Conservation (phyloP, 345 rosid species). For the Brassica nigra region DNA sequence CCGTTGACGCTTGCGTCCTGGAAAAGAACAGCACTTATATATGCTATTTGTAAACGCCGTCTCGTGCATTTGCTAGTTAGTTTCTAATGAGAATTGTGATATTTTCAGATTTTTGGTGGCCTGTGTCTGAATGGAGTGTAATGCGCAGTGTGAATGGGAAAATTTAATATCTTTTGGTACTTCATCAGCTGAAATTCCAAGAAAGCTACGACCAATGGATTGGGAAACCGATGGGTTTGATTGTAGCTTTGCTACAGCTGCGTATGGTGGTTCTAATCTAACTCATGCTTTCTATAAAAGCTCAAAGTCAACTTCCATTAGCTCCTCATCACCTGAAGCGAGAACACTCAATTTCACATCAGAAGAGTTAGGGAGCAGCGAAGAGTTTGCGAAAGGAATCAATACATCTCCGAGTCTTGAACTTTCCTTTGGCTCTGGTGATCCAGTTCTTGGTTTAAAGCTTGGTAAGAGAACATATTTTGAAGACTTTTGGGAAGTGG, state of each 20-base stretch:
- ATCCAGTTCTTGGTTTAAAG: conserved; percentile 7
- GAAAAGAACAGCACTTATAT: no score
- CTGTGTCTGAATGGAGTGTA: conserved; percentile 72
- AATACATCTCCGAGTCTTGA: background rate
- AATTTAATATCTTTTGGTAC: conserved; percentile 55
- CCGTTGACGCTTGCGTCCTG: no score
- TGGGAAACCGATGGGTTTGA: conserved; percentile 62
- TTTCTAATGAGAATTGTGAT: background rate
- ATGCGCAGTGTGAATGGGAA: conserved; percentile 86
- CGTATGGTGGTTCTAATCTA: background rate
- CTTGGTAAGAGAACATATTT: conserved; percentile 9
- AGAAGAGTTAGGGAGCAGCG: background rate
- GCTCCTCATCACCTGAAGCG: conserved; percentile 15
- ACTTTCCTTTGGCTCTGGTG: conserved; percentile 10
- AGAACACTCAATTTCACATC: conserved; percentile 5
- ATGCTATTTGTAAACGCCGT: no score
- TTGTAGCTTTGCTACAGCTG: conserved; percentile 24
- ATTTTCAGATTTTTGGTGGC: conserved; percentile 22
- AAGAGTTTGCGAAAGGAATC: background rate
- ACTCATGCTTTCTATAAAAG: conserved; percentile 54
- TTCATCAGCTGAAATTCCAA: conserved; percentile 47
- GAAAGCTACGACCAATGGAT: conserved; percentile 47
- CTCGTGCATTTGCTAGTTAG: background rate
- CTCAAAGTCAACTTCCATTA: conserved; percentile 9
- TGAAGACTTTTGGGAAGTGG: conserved; percentile 17